Percentiles rank a stretch among this genome's conserved stretches.
Evolutionary conservation across 2,329 filamentous ascomycete species (phyloP).

Genomic region (Didymella glomerata): DNA sequence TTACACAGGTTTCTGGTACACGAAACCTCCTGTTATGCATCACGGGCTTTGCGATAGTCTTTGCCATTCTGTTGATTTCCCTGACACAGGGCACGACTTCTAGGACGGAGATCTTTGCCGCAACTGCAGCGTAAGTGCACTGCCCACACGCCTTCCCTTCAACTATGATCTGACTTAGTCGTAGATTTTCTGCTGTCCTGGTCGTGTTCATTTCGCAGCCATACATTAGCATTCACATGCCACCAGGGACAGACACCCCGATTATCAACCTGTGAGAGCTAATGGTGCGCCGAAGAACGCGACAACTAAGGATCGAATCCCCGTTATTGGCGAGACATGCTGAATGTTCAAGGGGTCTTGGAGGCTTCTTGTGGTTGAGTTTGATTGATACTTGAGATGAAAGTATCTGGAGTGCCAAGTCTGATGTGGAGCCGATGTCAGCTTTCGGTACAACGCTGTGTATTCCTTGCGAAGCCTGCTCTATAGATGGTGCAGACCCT

Average conservation of each 20-base stretch:
- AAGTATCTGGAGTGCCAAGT: no score
- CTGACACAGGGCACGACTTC: conserved; percentile 21
- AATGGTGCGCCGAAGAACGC: no score
- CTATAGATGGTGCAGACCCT: no score
- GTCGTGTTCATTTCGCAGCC: conserved; percentile 14
- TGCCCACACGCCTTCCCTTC: no score
- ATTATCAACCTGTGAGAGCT: not conserved
- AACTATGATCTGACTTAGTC: not conserved
- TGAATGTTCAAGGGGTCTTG: no score
- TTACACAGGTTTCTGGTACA: not conserved
- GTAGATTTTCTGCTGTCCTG: conserved; percentile 8
- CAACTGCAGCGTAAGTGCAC: conserved; percentile 23
- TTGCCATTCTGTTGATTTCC: conserved; percentile 15
- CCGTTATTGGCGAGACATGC: no score
- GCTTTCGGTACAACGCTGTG: no score
- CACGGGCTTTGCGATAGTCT: conserved; percentile 1
- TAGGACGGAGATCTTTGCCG: conserved; percentile 25
- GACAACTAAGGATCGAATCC: no score
- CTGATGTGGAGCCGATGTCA: no score
- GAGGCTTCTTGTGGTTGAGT: no score
- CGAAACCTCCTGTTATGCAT: conserved; percentile 8
- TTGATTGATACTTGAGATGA: no score
- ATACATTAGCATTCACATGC: not conserved
- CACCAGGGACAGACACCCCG: not conserved
- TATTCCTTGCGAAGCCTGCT: no score